These are phyloP conservation scores for Iberis amara DNA, from an alignment of 441 rosid genomes.

Conservation along the genomic window DNA sequence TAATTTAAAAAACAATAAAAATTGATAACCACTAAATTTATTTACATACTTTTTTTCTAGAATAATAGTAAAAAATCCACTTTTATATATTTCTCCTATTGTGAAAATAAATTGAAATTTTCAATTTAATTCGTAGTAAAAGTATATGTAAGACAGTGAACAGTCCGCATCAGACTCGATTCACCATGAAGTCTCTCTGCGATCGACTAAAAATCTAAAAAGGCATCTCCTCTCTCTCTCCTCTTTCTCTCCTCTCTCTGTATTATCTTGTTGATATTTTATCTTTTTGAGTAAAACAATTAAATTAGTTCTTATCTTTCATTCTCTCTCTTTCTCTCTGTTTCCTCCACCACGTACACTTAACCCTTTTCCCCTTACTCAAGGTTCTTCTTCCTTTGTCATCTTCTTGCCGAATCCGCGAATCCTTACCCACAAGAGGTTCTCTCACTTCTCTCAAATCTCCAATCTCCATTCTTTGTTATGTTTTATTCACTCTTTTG, in stretches of 20 bases:
- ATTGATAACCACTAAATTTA: too few species aligned
- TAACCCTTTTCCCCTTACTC: conserved; percentile 9
- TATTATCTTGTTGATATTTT: neutral
- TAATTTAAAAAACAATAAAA: too few species aligned
- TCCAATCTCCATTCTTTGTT: neutral
- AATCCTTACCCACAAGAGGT: conserved; percentile 24
- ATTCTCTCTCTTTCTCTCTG: neutral
- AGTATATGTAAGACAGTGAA: conserved; percentile 3
- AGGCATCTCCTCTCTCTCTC: neutral
- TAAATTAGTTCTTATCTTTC: conserved; percentile 14
- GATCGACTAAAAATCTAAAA: neutral
- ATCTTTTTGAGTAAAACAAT: neutral
- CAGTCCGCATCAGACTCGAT: too few species aligned
- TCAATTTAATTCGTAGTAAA: too few species aligned
- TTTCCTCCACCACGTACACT: conserved; percentile 8
- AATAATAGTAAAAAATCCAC: too few species aligned
- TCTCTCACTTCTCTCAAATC: neutral
- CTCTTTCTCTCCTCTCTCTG: neutral
- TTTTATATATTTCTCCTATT: too few species aligned
- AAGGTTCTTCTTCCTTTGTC: conserved; percentile 26
- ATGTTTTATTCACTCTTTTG: neutral
- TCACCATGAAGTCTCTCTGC: conserved; percentile 3
- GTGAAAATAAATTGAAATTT: too few species aligned
- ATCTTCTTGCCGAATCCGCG: conserved; percentile 18
- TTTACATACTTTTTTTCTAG: too few species aligned